Evolutionary conservation across 2,329 filamentous ascomycete species (phyloP).

Genomic region (Arthrobotrys conoides): DNA sequence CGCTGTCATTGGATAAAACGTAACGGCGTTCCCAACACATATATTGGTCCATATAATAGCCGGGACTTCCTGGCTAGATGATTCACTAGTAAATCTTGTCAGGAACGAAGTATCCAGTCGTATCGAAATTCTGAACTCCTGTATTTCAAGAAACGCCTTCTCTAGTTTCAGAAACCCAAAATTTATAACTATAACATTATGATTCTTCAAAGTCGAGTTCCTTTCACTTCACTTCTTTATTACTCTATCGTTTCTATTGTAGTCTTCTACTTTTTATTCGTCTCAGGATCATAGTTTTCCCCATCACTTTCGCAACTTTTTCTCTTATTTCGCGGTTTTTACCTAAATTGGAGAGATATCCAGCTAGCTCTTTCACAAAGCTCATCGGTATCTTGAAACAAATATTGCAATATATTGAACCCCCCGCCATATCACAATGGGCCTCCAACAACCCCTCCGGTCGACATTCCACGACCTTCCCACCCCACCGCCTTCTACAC

Average conservation of each 20-base stretch:
- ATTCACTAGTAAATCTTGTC: conserved; percentile 19
- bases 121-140: conserved; percentile 32
- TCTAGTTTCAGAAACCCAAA: conserved; percentile 22
- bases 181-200: conserved; percentile 32
- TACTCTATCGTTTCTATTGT: conserved; percentile 53
- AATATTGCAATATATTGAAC: background rate
- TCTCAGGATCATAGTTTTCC: conserved; percentile 39
- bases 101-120: conserved; percentile 19
- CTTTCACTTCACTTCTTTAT: conserved; percentile 50
- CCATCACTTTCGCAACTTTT: conserved; percentile 3
- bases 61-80: conserved; percentile 28
- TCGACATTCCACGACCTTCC: conserved; percentile 31
- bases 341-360: background rate
- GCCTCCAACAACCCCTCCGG: conserved; percentile 35
- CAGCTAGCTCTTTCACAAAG: conserved; percentile 5
- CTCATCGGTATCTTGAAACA: conserved; percentile 37
- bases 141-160: conserved; percentile 19
- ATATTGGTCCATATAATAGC: conserved; percentile 36
- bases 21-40: conserved; percentile 58
- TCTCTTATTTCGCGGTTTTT: background rate
- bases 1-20: conserved; percentile 42
- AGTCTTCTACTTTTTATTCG: conserved; percentile 59
- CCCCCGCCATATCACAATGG: conserved; percentile 33
- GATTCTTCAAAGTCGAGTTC: conserved; percentile 47
- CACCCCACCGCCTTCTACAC: conserved; percentile 44